phyloP scores from a whole-genome alignment of 495 filamentous ascomycete genomes.

The Rusavskia elegans region DNA sequence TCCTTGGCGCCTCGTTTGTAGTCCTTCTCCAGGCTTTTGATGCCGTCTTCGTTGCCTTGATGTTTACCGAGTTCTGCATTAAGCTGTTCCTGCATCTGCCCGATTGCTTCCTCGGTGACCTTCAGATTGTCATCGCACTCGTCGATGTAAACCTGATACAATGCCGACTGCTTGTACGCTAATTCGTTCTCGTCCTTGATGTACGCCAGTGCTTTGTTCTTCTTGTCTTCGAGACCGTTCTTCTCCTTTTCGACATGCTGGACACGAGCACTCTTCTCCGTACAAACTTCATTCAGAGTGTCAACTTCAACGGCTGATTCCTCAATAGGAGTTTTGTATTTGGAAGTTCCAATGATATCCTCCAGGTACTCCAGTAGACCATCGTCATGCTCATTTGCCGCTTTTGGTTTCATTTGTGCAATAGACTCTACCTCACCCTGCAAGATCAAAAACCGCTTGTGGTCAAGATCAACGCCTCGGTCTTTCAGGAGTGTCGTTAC shows the following conservation, averaged over 20 bases:
- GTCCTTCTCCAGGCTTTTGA: conserved; percentile 73
- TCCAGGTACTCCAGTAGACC: conserved; percentile 93
- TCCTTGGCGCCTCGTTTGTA: conserved; percentile 72
- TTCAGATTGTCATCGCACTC: conserved; percentile 77
- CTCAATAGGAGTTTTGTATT: conserved; percentile 93
- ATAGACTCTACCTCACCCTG: conserved; percentile 98
- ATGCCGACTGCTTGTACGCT: conserved; percentile 65
- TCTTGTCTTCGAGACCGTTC: conserved; percentile 81
- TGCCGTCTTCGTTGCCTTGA: conserved; percentile 75
- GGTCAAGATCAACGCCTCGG: conserved; percentile 84
- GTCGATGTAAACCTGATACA: conserved; percentile 81
- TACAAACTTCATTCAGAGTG: conserved; percentile 80
- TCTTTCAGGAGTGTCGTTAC: conserved; percentile 83
- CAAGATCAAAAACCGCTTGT: conserved; percentile 94
- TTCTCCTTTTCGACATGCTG: conserved; percentile 98
- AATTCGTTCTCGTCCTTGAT: conserved; percentile 90
- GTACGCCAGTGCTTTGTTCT: conserved; percentile 79
- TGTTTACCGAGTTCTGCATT: conserved; percentile 85
- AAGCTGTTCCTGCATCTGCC: conserved; percentile 74
- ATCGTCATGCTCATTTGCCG: conserved; percentile 85
- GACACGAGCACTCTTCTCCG: conserved; percentile 84
- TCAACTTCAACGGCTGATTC: conserved; percentile 82
- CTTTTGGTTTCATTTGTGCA: conserved; percentile 98
- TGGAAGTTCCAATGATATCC: conserved; percentile 95
- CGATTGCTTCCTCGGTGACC: conserved; percentile 79